Conservation (phyloP, 2,329 filamentous ascomycete genomes). For the Myriosclerotinia duriaeana region DNA sequence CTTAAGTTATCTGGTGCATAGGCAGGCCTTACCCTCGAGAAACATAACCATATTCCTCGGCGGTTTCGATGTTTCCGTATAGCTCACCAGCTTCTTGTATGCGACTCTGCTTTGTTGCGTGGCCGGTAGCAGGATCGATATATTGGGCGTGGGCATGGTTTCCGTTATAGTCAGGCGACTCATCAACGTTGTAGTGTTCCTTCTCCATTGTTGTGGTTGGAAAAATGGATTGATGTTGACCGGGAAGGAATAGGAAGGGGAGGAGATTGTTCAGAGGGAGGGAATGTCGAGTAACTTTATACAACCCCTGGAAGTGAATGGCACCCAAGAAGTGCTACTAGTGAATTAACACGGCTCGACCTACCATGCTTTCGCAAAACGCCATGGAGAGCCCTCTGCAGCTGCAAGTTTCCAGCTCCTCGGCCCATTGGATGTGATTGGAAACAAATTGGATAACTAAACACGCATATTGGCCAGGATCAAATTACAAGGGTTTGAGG, state of each 20-base stretch:
- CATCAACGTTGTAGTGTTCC: conserved; percentile 31
- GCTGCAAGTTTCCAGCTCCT: conserved; percentile 24
- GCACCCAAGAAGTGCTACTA: not conserved
- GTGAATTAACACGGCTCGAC: conserved; percentile 14
- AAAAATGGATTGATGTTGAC: conserved; percentile 2
- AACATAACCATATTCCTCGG: conserved; percentile 53
- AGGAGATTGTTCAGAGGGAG: not conserved
- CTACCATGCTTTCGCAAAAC: conserved; percentile 11
- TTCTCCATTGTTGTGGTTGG: conserved; percentile 35
- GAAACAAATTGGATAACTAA: not conserved
- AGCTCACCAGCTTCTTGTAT: conserved; percentile 51
- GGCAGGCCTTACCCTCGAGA: conserved; percentile 46
- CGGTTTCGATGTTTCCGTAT: conserved; percentile 52
- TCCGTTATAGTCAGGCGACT: conserved; percentile 30
- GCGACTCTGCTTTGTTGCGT: conserved; percentile 38
- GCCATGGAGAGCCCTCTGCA: conserved; percentile 14
- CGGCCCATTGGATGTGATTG: conserved; percentile 19
- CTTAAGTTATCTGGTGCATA: not conserved
- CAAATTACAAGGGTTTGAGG: not conserved
- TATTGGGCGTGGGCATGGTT: conserved; percentile 29
- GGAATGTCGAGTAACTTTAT: conserved; percentile 13
- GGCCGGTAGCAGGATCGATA: conserved; percentile 30
- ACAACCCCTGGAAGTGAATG: conserved; percentile 13
- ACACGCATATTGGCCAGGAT: not conserved
- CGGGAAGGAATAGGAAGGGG: not conserved